Conservation (phyloP, 768 basidiomycete genomes). For the Amanita pallidorosea region DNA sequence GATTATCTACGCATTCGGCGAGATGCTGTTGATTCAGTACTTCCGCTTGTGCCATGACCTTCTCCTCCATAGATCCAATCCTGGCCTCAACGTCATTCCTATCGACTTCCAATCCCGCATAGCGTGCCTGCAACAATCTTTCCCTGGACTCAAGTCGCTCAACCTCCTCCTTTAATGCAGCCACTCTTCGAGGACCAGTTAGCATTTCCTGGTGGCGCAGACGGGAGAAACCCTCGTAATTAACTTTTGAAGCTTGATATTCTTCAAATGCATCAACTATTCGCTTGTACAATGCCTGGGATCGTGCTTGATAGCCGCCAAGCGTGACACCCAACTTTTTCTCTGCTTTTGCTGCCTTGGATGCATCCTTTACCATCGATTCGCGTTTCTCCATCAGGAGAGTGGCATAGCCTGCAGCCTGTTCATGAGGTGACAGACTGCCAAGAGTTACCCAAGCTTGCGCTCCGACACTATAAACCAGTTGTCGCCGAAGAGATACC, state of each 20-base stretch:
- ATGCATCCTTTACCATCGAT: constrained; percentile 70
- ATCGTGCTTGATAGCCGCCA: constrained; percentile 85
- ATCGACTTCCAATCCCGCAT: constrained; percentile 75
- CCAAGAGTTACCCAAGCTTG: constrained; percentile 59
- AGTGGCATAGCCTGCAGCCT: constrained; percentile 51
- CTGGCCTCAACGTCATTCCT: constrained; percentile 47
- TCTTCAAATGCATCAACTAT: constrained; percentile 61
- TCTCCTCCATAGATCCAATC: constrained; percentile 67
- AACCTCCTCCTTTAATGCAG: constrained; percentile 80
- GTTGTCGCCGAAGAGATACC: constrained; percentile 52
- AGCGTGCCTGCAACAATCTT: constrained; percentile 65
- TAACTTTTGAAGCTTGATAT: constrained; percentile 53
- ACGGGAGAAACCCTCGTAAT: constrained; percentile 70
- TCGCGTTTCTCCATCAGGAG: constrained; percentile 56
- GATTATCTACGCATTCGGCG: constrained; percentile 21
- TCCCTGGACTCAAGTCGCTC: constrained; percentile 71
- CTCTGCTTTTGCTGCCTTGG: constrained; percentile 74
- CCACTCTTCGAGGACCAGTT: constrained; percentile 69
- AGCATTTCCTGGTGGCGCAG: constrained; percentile 64
- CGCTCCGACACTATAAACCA: constrained; percentile 49
- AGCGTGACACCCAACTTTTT: constrained; percentile 82
- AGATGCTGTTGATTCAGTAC: constrained; percentile 69
- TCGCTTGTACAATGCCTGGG: constrained; percentile 52
- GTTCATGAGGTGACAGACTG: constrained; percentile 44
- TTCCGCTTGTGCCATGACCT: constrained; percentile 78